Conservation (phyloP, 2,329 filamentous ascomycete species). For the Penicillium sp. region DNA sequence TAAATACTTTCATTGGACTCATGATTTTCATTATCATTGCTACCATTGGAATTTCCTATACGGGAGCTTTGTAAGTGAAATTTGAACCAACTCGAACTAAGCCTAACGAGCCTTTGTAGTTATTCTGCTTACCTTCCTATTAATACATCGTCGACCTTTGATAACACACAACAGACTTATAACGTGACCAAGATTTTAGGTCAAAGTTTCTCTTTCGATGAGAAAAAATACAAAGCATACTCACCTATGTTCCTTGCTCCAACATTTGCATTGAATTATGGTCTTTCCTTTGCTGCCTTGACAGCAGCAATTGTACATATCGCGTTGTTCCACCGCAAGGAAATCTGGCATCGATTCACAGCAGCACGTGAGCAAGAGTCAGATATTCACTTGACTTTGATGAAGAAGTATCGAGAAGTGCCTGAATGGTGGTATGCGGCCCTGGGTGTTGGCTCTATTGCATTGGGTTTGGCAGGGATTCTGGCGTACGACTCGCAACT, state of each 20-base stretch:
- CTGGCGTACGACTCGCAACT: conserved; percentile 25
- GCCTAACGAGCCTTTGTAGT: conserved; percentile 7
- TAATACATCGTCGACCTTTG: conserved; percentile 37
- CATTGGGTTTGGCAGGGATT: conserved; percentile 34
- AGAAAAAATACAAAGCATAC: conserved; percentile 38
- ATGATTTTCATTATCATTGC: conserved; percentile 36
- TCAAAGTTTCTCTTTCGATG: conserved; percentile 36
- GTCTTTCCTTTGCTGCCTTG: conserved; percentile 42
- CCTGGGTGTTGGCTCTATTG: conserved; percentile 37
- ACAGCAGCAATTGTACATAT: conserved; percentile 38
- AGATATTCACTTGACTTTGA: conserved; percentile 68
- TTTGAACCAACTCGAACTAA: too few species aligned
- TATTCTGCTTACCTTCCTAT: conserved; percentile 40
- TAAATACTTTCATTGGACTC: conserved; percentile 39
- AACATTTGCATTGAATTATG: conserved; percentile 42
- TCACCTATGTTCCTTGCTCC: conserved; percentile 44
- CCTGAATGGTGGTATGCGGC: conserved; percentile 60
- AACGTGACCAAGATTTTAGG: conserved; percentile 38
- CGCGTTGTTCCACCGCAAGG: conserved; percentile 37
- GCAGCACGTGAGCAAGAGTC: conserved; percentile 34
- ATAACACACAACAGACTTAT: conserved; percentile 40
- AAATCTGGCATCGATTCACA: conserved; percentile 38
- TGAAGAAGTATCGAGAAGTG: conserved; percentile 59
- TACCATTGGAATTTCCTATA: conserved; percentile 38
- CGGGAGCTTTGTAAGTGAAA: conserved; percentile 31